Conservation (phyloP, 495 filamentous ascomycete genomes). For the Talaromyces wortmannii region DNA sequence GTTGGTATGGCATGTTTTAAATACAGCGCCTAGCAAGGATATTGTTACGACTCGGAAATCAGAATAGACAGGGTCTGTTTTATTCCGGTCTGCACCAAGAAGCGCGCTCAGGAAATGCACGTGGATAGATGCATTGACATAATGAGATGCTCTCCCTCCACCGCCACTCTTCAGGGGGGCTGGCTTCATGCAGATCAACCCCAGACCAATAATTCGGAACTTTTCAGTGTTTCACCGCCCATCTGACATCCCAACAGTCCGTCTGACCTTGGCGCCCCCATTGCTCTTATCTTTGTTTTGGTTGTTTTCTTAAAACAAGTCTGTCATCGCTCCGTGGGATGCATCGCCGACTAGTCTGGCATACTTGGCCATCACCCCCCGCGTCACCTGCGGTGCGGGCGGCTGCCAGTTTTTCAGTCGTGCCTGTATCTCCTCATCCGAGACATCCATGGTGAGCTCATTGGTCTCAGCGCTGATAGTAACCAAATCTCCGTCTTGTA, state of each 20-base stretch:
- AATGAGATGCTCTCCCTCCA: too few relatives aligned
- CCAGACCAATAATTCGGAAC: too few relatives aligned
- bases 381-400: slow-evolving; percentile 66
- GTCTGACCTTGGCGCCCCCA: too few relatives aligned
- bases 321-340: slow-evolving; percentile 59
- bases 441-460: slow-evolving; percentile 66
- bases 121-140: not conserved
- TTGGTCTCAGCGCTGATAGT: slow-evolving; percentile 84
- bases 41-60: too few relatives aligned
- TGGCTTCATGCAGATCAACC: too few relatives aligned
- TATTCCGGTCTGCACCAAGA: too few relatives aligned
- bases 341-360: slow-evolving; percentile 67
- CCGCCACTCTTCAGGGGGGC: too few relatives aligned
- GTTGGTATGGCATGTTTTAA: too few relatives aligned
- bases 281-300: not conserved
- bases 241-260: too few relatives aligned
- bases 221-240: too few relatives aligned
- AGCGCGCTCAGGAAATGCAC: not conserved
- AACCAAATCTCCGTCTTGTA: slow-evolving; percentile 74
- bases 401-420: slow-evolving; percentile 66
- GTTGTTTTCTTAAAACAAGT: slow-evolving; percentile 26
- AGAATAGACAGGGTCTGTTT: too few relatives aligned
- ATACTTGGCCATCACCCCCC: slow-evolving; percentile 90
- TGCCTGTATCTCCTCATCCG: slow-evolving; percentile 63
- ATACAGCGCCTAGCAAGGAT: too few relatives aligned